phyloP scores from a whole-genome alignment of 495 filamentous ascomycete genomes.

The Letharia lupina region DNA sequence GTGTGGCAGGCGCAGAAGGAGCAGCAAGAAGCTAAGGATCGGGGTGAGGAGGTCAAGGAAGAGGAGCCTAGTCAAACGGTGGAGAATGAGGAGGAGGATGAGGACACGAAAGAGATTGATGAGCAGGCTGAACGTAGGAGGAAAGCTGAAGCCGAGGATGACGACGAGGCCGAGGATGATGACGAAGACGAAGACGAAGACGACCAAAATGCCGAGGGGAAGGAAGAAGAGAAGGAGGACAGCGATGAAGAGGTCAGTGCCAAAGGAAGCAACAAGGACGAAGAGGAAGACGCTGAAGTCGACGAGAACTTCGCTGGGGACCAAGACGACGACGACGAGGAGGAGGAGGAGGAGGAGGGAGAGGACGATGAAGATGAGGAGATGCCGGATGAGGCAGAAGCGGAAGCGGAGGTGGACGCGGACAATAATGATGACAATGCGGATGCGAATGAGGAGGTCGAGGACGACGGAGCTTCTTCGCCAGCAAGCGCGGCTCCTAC shows the following conservation, averaged over 20 bases:
- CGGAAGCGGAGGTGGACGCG: constrained; percentile 6
- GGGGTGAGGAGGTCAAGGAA: constrained; percentile 16
- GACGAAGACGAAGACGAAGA: constrained; percentile 22
- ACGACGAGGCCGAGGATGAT: constrained; percentile 17
- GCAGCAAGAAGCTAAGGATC: constrained; percentile 29
- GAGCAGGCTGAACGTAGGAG: constrained; percentile 2
- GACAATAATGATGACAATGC: constrained; percentile 14
- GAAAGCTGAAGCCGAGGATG: constrained; percentile 17
- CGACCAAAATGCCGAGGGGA: constrained; percentile 12
- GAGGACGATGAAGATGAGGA: constrained; percentile 16
- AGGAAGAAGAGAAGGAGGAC: constrained; percentile 33
- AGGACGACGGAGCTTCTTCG: constrained; percentile 11
- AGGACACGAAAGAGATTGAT: constrained; percentile 16
- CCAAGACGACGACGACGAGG: constrained; percentile 14
- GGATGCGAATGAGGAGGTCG: constrained; percentile 12
- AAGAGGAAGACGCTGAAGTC: constrained; percentile 22
- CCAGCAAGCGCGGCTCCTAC: constrained; percentile 6
- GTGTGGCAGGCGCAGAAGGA: constrained; percentile 60
- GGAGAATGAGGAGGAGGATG: not conserved
- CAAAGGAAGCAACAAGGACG: constrained; percentile 13
- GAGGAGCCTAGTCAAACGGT: constrained; percentile 2
- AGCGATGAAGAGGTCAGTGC: constrained; percentile 20
- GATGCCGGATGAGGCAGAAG: constrained; percentile 4
- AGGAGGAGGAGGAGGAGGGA: constrained; percentile 13
- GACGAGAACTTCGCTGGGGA: constrained; percentile 32